A percentile compares a stretch with the other conserved stretches of the same genome.
Evolutionary conservation across 2,329 filamentous ascomycete species (phyloP).

Genomic region (Fusarium sp.): DNA sequence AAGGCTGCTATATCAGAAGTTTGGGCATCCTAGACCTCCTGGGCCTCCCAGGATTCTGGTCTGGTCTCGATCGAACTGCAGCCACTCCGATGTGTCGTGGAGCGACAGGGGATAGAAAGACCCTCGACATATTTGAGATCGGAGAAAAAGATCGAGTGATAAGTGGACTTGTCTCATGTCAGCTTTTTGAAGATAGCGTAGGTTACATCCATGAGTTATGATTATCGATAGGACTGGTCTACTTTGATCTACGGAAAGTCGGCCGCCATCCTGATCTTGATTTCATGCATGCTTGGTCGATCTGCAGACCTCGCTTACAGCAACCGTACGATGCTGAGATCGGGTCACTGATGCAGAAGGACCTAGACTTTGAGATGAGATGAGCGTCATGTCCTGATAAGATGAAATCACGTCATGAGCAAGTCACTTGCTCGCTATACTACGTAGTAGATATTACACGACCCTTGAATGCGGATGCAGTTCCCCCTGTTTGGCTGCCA

Average conservation of each 20-base stretch:
- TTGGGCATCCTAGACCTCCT: no score
- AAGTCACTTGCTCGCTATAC: neutral
- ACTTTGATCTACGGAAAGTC: neutral
- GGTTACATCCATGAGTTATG: neutral
- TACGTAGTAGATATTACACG: neutral
- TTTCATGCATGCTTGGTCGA: slow-evolving; percentile 1
- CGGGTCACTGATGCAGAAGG: neutral
- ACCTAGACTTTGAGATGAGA: neutral
- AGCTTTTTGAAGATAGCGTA: neutral
- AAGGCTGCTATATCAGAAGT: neutral
- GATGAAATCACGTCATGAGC: slow-evolving; percentile 1
- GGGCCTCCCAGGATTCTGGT: no score
- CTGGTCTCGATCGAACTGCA: slow-evolving; percentile 5
- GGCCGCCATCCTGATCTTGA: neutral
- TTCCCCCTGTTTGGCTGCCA: neutral
- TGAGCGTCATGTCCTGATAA: neutral
- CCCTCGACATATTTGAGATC: slow-evolving; percentile 9
- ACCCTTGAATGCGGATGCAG: neutral
- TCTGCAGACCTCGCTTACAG: neutral
- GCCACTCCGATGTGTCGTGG: slow-evolving; percentile 5
- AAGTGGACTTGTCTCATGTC: slow-evolving; percentile 16
- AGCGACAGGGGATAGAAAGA: slow-evolving; percentile 10
- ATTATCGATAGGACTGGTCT: slow-evolving; percentile 3
- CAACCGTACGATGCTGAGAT: slow-evolving; percentile 1
- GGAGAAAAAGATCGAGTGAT: slow-evolving; percentile 28